A percentile compares a stretch with the other conserved stretches of the same genome.
Conservation (phyloP, 306 rosid species). For the Datisca glomerata region DNA sequence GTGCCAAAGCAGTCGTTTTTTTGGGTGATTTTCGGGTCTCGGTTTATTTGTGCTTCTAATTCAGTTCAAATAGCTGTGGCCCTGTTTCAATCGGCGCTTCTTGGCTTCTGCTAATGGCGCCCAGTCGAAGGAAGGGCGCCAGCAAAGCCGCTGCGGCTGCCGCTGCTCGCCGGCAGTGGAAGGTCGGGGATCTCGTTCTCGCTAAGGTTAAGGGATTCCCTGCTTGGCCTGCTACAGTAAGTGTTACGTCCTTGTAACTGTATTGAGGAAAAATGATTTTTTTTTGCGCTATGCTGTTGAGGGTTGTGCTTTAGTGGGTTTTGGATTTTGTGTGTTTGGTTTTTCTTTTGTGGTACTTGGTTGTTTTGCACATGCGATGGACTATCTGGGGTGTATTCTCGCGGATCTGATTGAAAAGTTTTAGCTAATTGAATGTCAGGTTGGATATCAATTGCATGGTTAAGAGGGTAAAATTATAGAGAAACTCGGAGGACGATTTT, state of each 20-base stretch:
- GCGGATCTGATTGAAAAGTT: no score
- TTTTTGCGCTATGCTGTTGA: constrained; percentile 6
- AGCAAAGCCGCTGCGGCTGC: constrained; percentile 71
- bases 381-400: no score
- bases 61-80: constrained; percentile 23
- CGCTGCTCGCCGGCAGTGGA: constrained; percentile 85
- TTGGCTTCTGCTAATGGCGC: constrained; percentile 50
- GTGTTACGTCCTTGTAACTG: constrained; percentile 1
- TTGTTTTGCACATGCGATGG: no score
- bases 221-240: constrained; percentile 96
- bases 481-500: no score
- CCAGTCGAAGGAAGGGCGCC: constrained; percentile 64
- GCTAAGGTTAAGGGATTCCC: constrained; percentile 96
- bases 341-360: no score
- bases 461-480: no score
- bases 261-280: not conserved
- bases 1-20: constrained; percentile 34
- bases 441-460: no score
- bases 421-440: no score
- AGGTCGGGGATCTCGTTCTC: constrained; percentile 92
- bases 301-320: constrained; percentile 26
- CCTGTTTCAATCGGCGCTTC: constrained; percentile 23
- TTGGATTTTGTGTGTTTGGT: no score
- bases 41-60: constrained; percentile 15
- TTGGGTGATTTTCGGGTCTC: constrained; percentile 28